A percentile compares a stretch with the other conserved stretches of the same genome.
Evolutionary conservation across 1,284 basidiomycete genomes (phyloP).

Genomic region (Crepidotus sp.): DNA sequence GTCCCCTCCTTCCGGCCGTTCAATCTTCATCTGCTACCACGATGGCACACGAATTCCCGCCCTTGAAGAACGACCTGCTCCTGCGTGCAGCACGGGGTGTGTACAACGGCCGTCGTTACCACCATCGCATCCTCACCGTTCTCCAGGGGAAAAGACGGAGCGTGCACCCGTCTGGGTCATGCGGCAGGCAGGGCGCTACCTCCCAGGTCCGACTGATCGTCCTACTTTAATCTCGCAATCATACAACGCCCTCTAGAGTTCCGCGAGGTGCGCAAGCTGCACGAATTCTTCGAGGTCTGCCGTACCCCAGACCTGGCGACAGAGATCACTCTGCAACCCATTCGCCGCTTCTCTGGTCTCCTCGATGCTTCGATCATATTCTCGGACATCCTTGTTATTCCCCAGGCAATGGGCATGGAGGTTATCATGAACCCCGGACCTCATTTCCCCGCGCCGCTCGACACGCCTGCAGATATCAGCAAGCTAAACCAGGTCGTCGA

Average conservation of each 20-base stretch:
- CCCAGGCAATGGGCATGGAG: slow-evolving; percentile 91
- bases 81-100: slow-evolving; percentile 80
- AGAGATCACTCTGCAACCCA: slow-evolving; percentile 86
- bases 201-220: slow-evolving; percentile 62
- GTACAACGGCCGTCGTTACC: slow-evolving; percentile 15
- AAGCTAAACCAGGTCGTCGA: slow-evolving; percentile 58
- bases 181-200: slow-evolving; percentile 94
- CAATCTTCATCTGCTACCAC: background rate
- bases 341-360: slow-evolving; percentile 74
- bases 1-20: too few species aligned
- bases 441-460: slow-evolving; percentile 76
- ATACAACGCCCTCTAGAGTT: slow-evolving; percentile 53
- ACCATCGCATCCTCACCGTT: slow-evolving; percentile 1
- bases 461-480: slow-evolving; percentile 63
- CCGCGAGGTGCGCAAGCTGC: slow-evolving; percentile 68
- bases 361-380: slow-evolving; percentile 96
- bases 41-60: slow-evolving; percentile 44
- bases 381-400: slow-evolving; percentile 92
- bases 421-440: slow-evolving; percentile 92
- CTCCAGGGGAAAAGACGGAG: slow-evolving; percentile 74
- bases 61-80: slow-evolving; percentile 83
- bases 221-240: background rate
- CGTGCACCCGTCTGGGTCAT: slow-evolving; percentile 98
- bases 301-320: slow-evolving; percentile 79
- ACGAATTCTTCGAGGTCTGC: slow-evolving; percentile 93